A percentile compares a stretch with the other conserved stretches of the same genome.
These are phyloP conservation scores for Blastobotrys chiropterorum DNA, from an alignment of 805 yeast species.

Conservation along the genomic window DNA sequence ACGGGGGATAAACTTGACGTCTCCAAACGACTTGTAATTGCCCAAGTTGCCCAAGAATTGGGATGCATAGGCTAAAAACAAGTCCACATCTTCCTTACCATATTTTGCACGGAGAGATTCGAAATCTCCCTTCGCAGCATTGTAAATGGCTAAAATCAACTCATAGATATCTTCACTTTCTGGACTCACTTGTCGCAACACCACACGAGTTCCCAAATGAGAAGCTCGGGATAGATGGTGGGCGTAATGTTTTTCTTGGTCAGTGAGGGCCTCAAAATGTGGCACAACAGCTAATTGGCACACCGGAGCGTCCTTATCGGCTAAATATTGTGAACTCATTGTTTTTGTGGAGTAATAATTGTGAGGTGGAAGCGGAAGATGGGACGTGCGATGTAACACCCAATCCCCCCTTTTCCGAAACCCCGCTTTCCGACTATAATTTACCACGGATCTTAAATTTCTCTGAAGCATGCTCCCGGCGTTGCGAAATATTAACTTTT, in stretches of 20 bases:
- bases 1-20: constrained; percentile 74
- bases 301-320: constrained; percentile 63
- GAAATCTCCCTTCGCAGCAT: constrained; percentile 43
- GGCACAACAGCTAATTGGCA: constrained; percentile 61
- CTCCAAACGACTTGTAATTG: constrained; percentile 85
- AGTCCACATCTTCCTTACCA: constrained; percentile 32
- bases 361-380: background rate
- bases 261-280: constrained; percentile 61
- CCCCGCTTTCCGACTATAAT: background rate
- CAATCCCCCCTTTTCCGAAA: background rate
- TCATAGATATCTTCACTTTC: constrained; percentile 75
- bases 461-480: background rate
- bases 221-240: constrained; percentile 80
- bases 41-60: constrained; percentile 60
- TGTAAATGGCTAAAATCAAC: constrained; percentile 55
- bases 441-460: background rate
- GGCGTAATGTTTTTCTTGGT: constrained; percentile 62
- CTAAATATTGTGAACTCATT: constrained; percentile 26
- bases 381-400: background rate
- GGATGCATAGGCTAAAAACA: constrained; percentile 55
- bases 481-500: background rate
- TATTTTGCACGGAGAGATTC: constrained; percentile 44
- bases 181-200: constrained; percentile 73
- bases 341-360: background rate
- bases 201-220: constrained; percentile 76